Evolutionary conservation across 2,329 filamentous ascomycete species (phyloP), one percentile per base, ranked within the genome.

Genomic region (Rhytidhysteron rufulum): DNA sequence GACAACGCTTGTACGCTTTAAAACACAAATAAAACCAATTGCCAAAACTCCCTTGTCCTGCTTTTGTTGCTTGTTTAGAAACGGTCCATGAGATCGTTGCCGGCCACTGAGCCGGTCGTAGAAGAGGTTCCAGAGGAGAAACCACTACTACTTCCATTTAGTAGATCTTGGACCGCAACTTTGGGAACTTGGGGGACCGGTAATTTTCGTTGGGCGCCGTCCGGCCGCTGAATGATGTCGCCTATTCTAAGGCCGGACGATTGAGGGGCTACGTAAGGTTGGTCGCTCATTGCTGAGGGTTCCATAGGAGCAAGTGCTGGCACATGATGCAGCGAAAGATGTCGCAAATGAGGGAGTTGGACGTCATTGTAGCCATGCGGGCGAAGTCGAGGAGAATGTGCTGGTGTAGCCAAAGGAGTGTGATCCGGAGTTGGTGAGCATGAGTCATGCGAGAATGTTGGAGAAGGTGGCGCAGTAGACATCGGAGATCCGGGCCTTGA

Each of bases 371-470:
- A 73, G 50, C 73, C 79, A 58, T 86, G 85, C 3, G 91, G 88
- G 45, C 90, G 80, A 52, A 98, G 76, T 31, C 93, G 87, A 37
- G 93, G 93, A 15, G 90, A 96, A 67, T 97, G 93, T 31, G 90
- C 91, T 4, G 91, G 91, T 4, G 91, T 98, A 20, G 90, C 91
- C 41, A 97, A 82, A n/a, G 91, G 91, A n/a, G 93, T 97, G 72
- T 96, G 90, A 60, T 97, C 91, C 9, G 91, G 93, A 2, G 91
- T 98, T 4, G 91, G 93, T 8, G 91, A 97, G 34, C 91, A 78
- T 9, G 91, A 96, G 67, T 95, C 89, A 69, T 96, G 89, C 2
- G 91, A 96, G 66, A 96, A 95, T 3, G 90, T 96, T 19, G 91
- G 91, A 22, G 91, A 97, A 19, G 91, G 95, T 16, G 93, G 93